Percentiles rank a stretch among this genome's conserved stretches.
Conservation (phyloP, 768 basidiomycete species). For the Sistotremastrum suecicum region DNA sequence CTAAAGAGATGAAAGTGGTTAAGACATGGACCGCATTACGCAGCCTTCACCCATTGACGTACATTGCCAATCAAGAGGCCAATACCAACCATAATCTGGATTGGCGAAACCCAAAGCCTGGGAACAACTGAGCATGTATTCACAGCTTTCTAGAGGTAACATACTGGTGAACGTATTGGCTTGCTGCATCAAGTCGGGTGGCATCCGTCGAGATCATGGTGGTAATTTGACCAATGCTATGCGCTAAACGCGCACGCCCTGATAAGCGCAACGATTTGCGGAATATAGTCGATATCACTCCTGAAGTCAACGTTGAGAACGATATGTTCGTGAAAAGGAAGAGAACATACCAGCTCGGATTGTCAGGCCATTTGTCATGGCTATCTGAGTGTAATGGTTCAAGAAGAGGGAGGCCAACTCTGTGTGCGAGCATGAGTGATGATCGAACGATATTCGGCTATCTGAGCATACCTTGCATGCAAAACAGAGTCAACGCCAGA, state of each 20-base stretch:
- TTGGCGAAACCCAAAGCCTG: conserved; percentile 47
- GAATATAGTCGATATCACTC: conserved; percentile 28
- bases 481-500: conserved; percentile 16
- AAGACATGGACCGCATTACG: too few species aligned
- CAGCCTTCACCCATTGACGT: conserved; percentile 7
- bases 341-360: too few species aligned
- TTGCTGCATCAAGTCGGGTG: conserved; percentile 36
- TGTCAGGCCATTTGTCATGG: too few species aligned
- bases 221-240: conserved; percentile 52
- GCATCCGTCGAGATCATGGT: conserved; percentile 59
- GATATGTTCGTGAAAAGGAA: too few species aligned
- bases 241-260: conserved; percentile 40
- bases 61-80: conserved; percentile 49
- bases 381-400: too few species aligned
- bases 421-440: too few species aligned
- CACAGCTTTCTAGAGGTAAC: not conserved
- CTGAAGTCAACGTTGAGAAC: conserved; percentile 1
- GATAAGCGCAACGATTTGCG: conserved; percentile 58
- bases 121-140: too few species aligned
- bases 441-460: too few species aligned
- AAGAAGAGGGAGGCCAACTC: too few species aligned
- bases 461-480: conserved; percentile 14
- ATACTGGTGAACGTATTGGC: conserved; percentile 21
- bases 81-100: conserved; percentile 43
- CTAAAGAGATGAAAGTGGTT: conserved; percentile 13